Evolutionary conservation across 257 asterid genomes (phyloP), one percentile per base, ranked within the genome.

Genomic region (Paraleonurus japonicus): DNA sequence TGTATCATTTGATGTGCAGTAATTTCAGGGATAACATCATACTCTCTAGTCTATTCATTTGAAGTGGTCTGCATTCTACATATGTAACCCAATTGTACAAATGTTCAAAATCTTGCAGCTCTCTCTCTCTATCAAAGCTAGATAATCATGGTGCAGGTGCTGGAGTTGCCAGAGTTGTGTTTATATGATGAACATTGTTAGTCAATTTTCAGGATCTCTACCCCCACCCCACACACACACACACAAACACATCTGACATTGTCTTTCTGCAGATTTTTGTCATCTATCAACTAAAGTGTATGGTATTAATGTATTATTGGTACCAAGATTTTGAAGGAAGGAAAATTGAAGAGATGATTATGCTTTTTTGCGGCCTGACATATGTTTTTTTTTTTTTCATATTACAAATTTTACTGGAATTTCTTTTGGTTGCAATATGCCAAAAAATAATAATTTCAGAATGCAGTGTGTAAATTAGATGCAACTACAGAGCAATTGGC

Each of bases 1-100:
- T 70, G 72, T 81, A 67, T 78, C 71, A 53, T 67, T 70, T 61
- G 65, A 61, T 77, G 85, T 81, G 80, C 78, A 77, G 71, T 73
- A 61, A 58, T 48, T 30, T 67, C 51, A 72, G 66, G 53, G 32
- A 27, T 30, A 57, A 50, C 45, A 12, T 59, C 35, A 5, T 15
- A 47, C 59, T 41, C 23, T 33, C 27, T 75, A 16, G 58, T 51
- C 69, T 7, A 17, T 69, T 30, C 45, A 30, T 30, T 65, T 72
- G 16, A 17, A 23, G 43, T 59, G 37, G 33, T 55, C 26, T 54
- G 41, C 16, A 22, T 51, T 27, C 59, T 27, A 13, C 39, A 37
- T 24, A 8, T 23, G n/a, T 59, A 51, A 28, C 53, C 12, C 50
- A 15, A 65, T 27, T 15, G 64, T 17, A 43, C 69, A 43, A 32